These are phyloP conservation scores for Lasiodiplodia citricola DNA, from an alignment of 2,329 filamentous ascomycete genomes.

Conservation along the genomic window DNA sequence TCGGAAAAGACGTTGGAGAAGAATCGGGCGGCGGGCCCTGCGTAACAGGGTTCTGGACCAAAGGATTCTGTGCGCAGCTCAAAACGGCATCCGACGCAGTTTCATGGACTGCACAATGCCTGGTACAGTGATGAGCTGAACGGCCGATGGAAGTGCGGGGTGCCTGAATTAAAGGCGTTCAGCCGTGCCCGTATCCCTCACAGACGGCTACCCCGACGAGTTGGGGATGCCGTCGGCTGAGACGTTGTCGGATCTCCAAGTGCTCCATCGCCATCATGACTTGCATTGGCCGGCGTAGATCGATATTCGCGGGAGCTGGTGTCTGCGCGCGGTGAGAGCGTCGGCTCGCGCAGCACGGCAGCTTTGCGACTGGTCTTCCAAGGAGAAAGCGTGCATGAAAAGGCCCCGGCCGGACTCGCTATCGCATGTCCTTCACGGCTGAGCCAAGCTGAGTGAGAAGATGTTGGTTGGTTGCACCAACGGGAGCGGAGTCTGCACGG, in stretches of 20 bases:
- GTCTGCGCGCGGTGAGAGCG: neutral
- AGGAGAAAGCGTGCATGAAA: neutral
- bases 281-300: neutral
- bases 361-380: neutral
- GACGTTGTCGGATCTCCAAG: neutral
- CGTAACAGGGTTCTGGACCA: neutral
- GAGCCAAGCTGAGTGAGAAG: neutral
- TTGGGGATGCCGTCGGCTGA: neutral
- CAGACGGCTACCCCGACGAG: neutral
- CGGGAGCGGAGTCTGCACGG: conserved; percentile 1
- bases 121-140: neutral
- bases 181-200: neutral
- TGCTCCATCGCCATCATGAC: conserved; percentile 1
- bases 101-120: neutral
- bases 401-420: conserved; percentile 1
- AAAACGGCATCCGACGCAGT: neutral
- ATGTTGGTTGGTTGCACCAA: neutral
- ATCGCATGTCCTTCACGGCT: neutral
- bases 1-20: neutral
- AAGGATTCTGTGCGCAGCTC: neutral
- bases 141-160: neutral
- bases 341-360: neutral
- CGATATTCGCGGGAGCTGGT: neutral
- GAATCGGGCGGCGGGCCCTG: neutral
- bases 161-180: neutral